Base-by-base conservation (phyloP, 176 grass and related monocot species). In the Thalia dealbata region DNA sequence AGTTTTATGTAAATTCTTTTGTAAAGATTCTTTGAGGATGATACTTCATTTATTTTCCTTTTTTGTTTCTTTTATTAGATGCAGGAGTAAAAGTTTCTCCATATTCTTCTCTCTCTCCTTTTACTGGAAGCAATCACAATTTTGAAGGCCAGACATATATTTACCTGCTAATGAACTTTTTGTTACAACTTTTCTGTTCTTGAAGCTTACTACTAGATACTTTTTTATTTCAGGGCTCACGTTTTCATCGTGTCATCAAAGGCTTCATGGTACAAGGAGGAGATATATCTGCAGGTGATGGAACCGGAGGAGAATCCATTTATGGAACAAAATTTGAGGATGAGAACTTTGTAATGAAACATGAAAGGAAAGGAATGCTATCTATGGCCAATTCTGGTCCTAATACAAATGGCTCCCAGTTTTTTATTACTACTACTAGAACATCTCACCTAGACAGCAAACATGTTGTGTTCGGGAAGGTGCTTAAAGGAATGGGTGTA, bases 221-320 rank as follows among this genome's bases (percentile, higher is more conserved):
- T 14, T 72, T 41, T 8, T 69, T 67, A 16, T 88, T 84, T 52
- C 82, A 96, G 93, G 93, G 93, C 10, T 77, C 89, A 80, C 72
- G 52, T 48, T 92, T 96, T 78, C 93, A 96, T 77, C 89, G 89
- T 46, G 86, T 90, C 9, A 52, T 96, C 55, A 92, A 92, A 77
- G 89, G 93, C 67, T 90, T 96, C 77, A 92, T 96, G 89, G 78
- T 96, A 72, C 91, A 96, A 96, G 89, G 89, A 2, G 93, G 93
- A 78, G 93, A 92, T 81, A 96, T 92, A 72, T 92, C 87, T 78
- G 81, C 82, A 32, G 93, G 84, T 67, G 93, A 92, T 78, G 89
- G 93, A 73, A 86, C 89, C 50, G 89, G 93, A 30, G 93, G 89
- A 26, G 87, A 90, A 48, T 92, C 93, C 21, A 90, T 96, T 83